These are phyloP conservation scores for Sarocladium strictum DNA, from an alignment of 2,329 filamentous ascomycete species.

Conservation along the genomic window DNA sequence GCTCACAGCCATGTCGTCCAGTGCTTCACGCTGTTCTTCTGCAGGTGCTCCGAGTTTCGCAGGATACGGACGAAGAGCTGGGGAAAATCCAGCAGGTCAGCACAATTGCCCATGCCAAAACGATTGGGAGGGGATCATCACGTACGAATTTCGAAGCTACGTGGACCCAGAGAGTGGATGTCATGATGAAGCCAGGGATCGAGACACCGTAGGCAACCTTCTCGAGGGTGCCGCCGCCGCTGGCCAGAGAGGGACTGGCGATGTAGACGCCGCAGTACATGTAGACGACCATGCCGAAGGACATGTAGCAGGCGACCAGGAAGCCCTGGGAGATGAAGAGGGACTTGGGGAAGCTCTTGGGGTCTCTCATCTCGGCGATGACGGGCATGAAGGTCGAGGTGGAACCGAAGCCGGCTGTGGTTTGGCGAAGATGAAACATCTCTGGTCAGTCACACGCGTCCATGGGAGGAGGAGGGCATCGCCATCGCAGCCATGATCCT, in stretches of 20 bases:
- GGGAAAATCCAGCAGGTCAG: too few relatives aligned
- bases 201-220: constrained; percentile 36
- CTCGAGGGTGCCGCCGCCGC: constrained; percentile 33
- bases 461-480: too few relatives aligned
- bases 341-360: constrained; percentile 18
- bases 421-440: too few relatives aligned
- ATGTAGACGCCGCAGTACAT: constrained; percentile 36
- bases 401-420: constrained; percentile 32
- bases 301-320: constrained; percentile 12
- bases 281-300: constrained; percentile 14
- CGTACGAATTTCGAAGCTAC: constrained; percentile 20
- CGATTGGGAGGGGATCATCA: too few relatives aligned
- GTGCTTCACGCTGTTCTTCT: not conserved
- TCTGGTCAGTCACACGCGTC: too few relatives aligned
- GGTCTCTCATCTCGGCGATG: constrained; percentile 27
- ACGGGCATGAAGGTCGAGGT: constrained; percentile 29
- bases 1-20: constrained; percentile 13
- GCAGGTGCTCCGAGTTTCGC: not conserved
- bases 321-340: constrained; percentile 13
- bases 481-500: too few relatives aligned
- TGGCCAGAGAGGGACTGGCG: constrained; percentile 38
- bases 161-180: constrained; percentile 20
- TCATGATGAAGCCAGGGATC: constrained; percentile 21
- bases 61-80: constrained; percentile 16
- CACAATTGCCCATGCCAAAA: not conserved